These are phyloP conservation scores for Flammula alnicola DNA, from an alignment of 1,284 basidiomycete genomes.

Conservation along the genomic window DNA sequence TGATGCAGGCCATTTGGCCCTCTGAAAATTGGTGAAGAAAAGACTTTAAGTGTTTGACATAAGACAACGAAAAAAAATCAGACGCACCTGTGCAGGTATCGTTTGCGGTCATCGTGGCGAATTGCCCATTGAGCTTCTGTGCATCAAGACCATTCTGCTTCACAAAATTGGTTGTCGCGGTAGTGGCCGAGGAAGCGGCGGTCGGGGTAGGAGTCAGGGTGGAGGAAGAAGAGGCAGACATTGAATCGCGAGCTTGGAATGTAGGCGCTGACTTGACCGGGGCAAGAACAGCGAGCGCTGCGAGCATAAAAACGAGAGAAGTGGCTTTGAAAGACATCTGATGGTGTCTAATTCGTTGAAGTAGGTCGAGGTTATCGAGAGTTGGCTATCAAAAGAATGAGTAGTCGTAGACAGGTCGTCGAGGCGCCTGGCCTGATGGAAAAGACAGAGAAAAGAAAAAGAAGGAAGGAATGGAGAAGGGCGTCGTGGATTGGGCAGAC, in stretches of 20 bases:
- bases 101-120: slow-evolving; percentile 34
- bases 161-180: slow-evolving; percentile 24
- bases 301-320: slow-evolving; percentile 22
- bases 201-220: slow-evolving; percentile 14
- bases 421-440: slow-evolving; percentile 33
- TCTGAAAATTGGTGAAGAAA: no score
- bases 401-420: slow-evolving; percentile 21
- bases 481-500: slow-evolving; percentile 5
- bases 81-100: slow-evolving; percentile 44
- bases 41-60: slow-evolving; percentile 6
- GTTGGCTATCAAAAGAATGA: slow-evolving; percentile 15
- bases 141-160: slow-evolving; percentile 41
- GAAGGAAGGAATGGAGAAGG: slow-evolving; percentile 14
- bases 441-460: slow-evolving; percentile 17
- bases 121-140: slow-evolving; percentile 44
- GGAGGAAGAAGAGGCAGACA: background rate
- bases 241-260: slow-evolving; percentile 17
- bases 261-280: slow-evolving; percentile 33
- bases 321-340: slow-evolving; percentile 25
- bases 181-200: slow-evolving; percentile 7
- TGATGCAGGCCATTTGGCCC: slow-evolving; percentile 50
- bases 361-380: slow-evolving; percentile 10
- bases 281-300: slow-evolving; percentile 24
- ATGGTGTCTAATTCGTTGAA: slow-evolving; percentile 5
- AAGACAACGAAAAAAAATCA: background rate